A percentile compares a stretch with the other conserved stretches of the same genome.
phyloP scores from a whole-genome alignment of 345 rosid species.

The Anastatica hierochuntica region DNA sequence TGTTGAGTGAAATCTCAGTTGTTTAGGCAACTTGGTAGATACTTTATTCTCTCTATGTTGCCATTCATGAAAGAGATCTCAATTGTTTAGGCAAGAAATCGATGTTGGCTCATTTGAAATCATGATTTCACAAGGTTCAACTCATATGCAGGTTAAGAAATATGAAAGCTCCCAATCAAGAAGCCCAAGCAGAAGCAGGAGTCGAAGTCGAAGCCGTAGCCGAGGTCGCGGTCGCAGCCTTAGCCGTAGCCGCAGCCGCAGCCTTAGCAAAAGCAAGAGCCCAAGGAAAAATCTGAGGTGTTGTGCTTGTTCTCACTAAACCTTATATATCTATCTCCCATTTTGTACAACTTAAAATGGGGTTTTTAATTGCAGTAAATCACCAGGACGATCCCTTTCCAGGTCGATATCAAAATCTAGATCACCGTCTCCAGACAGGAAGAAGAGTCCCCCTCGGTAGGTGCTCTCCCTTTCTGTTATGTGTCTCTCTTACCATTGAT shows the following conservation, averaged over 20 bases:
- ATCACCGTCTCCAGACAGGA: conserved; percentile 34
- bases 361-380: conserved; percentile 33
- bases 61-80: conserved; percentile 31
- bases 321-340: neutral
- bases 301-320: neutral
- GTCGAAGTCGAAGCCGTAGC: conserved; percentile 41
- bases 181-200: conserved; percentile 52
- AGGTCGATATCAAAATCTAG: conserved; percentile 60
- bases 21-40: no score
- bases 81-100: neutral
- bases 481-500: neutral
- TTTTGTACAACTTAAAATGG: neutral
- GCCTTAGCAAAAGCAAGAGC: conserved; percentile 42
- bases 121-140: neutral
- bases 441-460: conserved; percentile 42
- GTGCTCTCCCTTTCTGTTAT: neutral
- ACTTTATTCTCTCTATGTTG: no score
- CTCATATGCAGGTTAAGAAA: conserved; percentile 50
- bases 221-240: conserved; percentile 30
- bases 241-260: conserved; percentile 38
- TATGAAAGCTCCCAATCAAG: conserved; percentile 57
- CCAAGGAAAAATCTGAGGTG: conserved; percentile 51
- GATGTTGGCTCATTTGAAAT: neutral
- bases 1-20: no score
- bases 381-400: conserved; percentile 41